Conservation (phyloP, 73 alveolate genomes). For the Paramecium sonneborni region DNA sequence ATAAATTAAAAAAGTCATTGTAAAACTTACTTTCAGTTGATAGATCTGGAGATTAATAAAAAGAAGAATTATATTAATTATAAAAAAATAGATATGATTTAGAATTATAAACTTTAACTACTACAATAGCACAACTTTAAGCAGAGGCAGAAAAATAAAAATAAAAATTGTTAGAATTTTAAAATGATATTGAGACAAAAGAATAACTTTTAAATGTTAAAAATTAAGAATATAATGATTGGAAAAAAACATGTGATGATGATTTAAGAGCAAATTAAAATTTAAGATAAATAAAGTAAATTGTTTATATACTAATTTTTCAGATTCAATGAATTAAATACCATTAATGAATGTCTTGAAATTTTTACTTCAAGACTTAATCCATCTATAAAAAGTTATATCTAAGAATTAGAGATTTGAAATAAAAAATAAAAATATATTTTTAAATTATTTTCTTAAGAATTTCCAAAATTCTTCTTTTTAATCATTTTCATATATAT, state of each 20-base stretch:
- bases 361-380: constrained; percentile 27
- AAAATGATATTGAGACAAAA: constrained; percentile 40
- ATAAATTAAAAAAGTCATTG: not conserved
- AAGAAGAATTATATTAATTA: not conserved
- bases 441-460: not conserved
- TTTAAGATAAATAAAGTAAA: constrained; percentile 19
- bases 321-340: constrained; percentile 1
- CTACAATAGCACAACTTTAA: not conserved
- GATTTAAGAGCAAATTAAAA: not conserved
- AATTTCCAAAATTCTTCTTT: not conserved
- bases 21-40: not conserved
- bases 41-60: constrained; percentile 25
- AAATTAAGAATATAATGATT: not conserved
- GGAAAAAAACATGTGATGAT: constrained; percentile 54
- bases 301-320: not conserved
- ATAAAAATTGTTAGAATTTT: not conserved
- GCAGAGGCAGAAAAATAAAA: not conserved
- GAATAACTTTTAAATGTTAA: not conserved
- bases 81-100: constrained; percentile 32
- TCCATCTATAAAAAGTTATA: not conserved
- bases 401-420: not conserved
- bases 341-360: constrained; percentile 37
- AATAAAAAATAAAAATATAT: too few relatives aligned
- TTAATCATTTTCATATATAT: too few relatives aligned
- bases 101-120: not conserved